phyloP scores from a whole-genome alignment of 306 rosid species.

The Cucurbita maxima region DNA sequence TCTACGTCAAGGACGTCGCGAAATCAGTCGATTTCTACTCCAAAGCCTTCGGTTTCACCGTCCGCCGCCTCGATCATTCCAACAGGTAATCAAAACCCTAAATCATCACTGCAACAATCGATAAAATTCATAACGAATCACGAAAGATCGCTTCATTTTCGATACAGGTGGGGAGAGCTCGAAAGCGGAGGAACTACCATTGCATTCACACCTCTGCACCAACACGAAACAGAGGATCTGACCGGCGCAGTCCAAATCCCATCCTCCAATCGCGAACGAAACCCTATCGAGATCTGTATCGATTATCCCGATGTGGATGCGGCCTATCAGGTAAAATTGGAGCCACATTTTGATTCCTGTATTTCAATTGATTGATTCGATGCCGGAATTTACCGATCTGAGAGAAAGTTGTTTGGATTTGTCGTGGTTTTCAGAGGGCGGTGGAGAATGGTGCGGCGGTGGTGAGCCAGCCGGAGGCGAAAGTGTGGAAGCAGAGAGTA shows the following conservation, averaged over 20 bases:
- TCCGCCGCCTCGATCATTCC: slow-evolving; percentile 69
- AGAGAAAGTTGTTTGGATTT: neutral
- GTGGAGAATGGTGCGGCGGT: slow-evolving; percentile 70
- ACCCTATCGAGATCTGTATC: slow-evolving; percentile 56
- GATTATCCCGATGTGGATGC: slow-evolving; percentile 54
- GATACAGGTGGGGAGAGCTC: slow-evolving; percentile 71
- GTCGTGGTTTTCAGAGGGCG: slow-evolving; percentile 34
- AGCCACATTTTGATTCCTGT: neutral
- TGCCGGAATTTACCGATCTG: neutral
- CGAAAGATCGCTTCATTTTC: neutral
- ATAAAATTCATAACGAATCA: neutral
- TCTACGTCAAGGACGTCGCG: slow-evolving; percentile 61
- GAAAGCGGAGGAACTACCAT: slow-evolving; percentile 65
- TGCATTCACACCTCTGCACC: slow-evolving; percentile 69
- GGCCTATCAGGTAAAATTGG: slow-evolving; percentile 39
- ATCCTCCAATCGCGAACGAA: slow-evolving; percentile 25
- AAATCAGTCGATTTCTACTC: slow-evolving; percentile 51
- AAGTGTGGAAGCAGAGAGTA: slow-evolving; percentile 84
- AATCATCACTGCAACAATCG: neutral
- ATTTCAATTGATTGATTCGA: neutral
- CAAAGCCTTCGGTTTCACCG: slow-evolving; percentile 53
- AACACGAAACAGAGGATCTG: slow-evolving; percentile 59
- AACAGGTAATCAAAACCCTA: slow-evolving; percentile 16
- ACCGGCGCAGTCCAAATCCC: slow-evolving; percentile 45
- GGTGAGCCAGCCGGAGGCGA: slow-evolving; percentile 53